Evolutionary conservation across 805 yeast species (phyloP).

Genomic region (Candida odintsovae): DNA sequence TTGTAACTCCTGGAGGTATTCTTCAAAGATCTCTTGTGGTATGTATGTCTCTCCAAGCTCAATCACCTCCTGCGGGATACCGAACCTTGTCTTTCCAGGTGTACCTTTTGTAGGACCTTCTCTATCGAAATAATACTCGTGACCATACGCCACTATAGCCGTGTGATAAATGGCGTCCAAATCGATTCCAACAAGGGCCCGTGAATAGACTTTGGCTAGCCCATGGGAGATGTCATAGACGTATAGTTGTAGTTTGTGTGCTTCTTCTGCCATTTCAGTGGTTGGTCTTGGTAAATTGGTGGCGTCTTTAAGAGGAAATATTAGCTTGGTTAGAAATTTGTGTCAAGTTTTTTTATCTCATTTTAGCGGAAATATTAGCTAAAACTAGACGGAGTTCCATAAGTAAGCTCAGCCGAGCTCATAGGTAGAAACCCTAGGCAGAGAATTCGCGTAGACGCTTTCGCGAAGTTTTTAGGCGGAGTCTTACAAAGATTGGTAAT

Average conservation of each 20-base stretch:
- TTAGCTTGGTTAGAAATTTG: not conserved
- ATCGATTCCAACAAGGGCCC: conserved; percentile 43
- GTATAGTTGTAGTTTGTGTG: conserved; percentile 15
- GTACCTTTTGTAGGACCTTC: conserved; percentile 40
- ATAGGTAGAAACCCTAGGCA: too few species aligned
- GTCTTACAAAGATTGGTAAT: too few species aligned
- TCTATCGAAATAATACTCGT: conserved; percentile 54
- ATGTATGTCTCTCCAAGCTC: conserved; percentile 50
- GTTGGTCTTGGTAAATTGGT: not conserved
- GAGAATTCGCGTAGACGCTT: too few species aligned
- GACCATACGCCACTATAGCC: conserved; percentile 45
- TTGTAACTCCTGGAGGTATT: conserved; percentile 44
- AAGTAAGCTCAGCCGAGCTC: too few species aligned
- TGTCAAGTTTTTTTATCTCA: too few species aligned
- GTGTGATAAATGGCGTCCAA: conserved; percentile 68
- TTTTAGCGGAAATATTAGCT: too few species aligned
- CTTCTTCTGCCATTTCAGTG: not conserved
- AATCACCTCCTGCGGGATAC: conserved; percentile 46
- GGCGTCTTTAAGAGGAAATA: not conserved
- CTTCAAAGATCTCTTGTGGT: conserved; percentile 45
- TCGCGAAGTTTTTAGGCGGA: too few species aligned
- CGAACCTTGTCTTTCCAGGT: conserved; percentile 57
- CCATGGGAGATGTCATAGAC: conserved; percentile 64
- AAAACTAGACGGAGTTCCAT: too few species aligned
- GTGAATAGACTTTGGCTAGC: conserved; percentile 46